Evolutionary conservation across 2,329 filamentous ascomycete species (phyloP).

Genomic region (Cryphonectria japonica): DNA sequence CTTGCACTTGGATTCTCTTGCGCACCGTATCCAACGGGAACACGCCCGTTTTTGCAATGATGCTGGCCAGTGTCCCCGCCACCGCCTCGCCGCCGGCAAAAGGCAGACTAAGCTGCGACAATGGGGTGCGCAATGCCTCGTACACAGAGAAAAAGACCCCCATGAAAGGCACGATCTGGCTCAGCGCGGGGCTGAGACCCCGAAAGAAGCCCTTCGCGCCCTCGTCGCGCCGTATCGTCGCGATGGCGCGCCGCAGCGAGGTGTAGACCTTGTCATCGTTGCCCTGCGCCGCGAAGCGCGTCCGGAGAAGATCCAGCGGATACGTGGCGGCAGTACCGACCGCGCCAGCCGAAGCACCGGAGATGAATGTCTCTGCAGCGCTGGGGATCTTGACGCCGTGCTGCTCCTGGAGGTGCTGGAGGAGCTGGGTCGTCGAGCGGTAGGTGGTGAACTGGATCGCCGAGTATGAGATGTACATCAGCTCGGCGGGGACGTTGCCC

Average conservation of each 20-base stretch:
- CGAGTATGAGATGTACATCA: conserved; percentile 91
- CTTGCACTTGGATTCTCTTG: conserved; percentile 94
- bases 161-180: conserved; percentile 95
- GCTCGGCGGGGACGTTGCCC: conserved; percentile 93
- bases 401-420: conserved; percentile 53
- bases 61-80: conserved; percentile 78
- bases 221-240: conserved; percentile 75
- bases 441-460: conserved; percentile 90
- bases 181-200: conserved; percentile 78
- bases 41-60: conserved; percentile 84
- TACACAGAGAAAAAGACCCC: conserved; percentile 93
- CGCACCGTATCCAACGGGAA: conserved; percentile 92
- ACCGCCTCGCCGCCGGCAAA: conserved; percentile 82
- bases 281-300: conserved; percentile 95
- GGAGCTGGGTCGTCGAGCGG: conserved; percentile 70
- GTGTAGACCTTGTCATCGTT: conserved; percentile 72
- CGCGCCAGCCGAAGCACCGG: conserved; percentile 82
- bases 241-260: conserved; percentile 69
- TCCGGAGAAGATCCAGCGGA: conserved; percentile 89
- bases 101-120: conserved; percentile 61
- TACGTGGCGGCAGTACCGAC: conserved; percentile 84
- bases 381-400: conserved; percentile 53
- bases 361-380: conserved; percentile 77
- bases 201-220: conserved; percentile 83
- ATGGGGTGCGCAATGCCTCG: conserved; percentile 69